Evolutionary conservation across 331 rosid genomes (phyloP), one percentile per base, ranked within the genome.

Genomic region (Pyracantha coccinea): DNA sequence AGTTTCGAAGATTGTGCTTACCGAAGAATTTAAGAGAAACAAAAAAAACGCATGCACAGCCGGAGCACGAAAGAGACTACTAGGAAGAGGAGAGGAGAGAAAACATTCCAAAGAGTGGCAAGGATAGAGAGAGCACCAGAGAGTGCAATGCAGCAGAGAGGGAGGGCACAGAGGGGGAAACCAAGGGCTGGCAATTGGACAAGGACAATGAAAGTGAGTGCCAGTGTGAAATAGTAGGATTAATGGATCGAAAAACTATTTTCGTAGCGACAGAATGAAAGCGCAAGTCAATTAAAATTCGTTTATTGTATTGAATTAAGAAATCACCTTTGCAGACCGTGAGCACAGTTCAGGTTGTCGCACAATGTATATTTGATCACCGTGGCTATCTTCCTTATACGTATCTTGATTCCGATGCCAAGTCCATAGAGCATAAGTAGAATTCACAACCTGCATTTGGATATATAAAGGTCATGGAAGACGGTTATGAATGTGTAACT

Each of bases 361-460:
- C 47, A 93, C 96, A 3, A 93, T 84, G 88, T 89, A 91, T 78
- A 91, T 89, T 81, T 89, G 91, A 80, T 91, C 97, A 7, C 96
- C 89, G 6, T 82, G 82, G 66, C 84, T 83, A 50, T 88, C 80
- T 52, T 84, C 88, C 78, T 88, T 86, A 55, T 88, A 91, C 7
- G 23, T 75, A 73, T 93, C 98, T 77, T 91, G 94, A 81, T 93
- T 93, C 68, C 96, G 81, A 15, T 93, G 96, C 98, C 98, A 93
- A 65, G 92, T 91, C 98, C 98, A 93, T 58, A 91, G 79, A 17
- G 98, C 91, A 74, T 85, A 85, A 5, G 97, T 88, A 62, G 97
- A 89, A 82, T 93, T 93, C 80, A 86, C 72, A 62, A 89, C 90
- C 98, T 93, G 87, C 84, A 78, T 66, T 28, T 58, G 0, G 47